Evolutionary conservation across 2,329 filamentous ascomycete species (phyloP), one percentile per base, ranked within the genome.

Genomic region (Sporothrix schenckii): DNA sequence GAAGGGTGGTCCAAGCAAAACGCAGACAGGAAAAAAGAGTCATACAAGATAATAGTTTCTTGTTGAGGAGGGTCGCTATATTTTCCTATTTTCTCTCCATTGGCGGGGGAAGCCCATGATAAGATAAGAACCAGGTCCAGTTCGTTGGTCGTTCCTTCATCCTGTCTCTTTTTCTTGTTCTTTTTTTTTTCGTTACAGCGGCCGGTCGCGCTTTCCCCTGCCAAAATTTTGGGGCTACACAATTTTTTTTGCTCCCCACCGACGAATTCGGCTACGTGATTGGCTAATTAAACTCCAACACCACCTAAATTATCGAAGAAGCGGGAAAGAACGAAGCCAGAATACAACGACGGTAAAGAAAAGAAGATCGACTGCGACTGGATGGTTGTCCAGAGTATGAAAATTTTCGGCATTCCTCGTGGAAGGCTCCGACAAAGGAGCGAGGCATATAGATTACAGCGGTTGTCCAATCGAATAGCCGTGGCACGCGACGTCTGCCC

Each of bases 111-210:
- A 41, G 66, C 27, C 14, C 19, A 27, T 14, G 73, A 74, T 74
- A 74, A 74, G 73, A 74, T 74, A 74, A 72, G 67, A 30, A 41
- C 53, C 53, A 68, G 65, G 27, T 44, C 24, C 34, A 56, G 21
- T 58, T 58, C 52, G 66, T 58, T 16, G 47, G 52, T 58, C 41
- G 52, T 68, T 60, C 34, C 47, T 50, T 58, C 34, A 19, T 27
- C 21, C 30, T 56, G 24, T 67, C 6, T 52, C 34, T 30, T 50
- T 66, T 66, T 16, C 16, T 53, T 21, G 41, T 39, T 53, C 44
- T 58, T 34, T 19, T 7, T 49, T 30, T 4, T 7, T 39, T 47
- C 30, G 11, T 60, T 34, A 44, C 39, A n/a, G 58, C 39, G 10
- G 13, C 44, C 34, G 49, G 7, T 41, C 58, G 53, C 66, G 30